These are phyloP conservation scores for Sanghuangporus sanghuang DNA, from an alignment of 1,284 basidiomycete genomes.

Conservation along the genomic window DNA sequence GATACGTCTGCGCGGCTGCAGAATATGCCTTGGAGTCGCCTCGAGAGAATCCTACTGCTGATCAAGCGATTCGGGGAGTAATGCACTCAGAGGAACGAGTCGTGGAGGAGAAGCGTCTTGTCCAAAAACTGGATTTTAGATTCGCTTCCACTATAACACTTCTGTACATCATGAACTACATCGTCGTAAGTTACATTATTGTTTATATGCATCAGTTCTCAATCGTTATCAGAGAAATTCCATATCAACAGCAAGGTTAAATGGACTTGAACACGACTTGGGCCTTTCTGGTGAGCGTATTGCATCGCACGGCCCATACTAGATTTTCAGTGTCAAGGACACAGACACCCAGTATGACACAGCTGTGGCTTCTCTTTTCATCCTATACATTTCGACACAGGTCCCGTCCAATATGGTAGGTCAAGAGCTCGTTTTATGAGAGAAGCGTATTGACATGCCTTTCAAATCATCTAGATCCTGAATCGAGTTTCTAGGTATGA, in stretches of 20 bases:
- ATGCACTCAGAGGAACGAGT: neutral
- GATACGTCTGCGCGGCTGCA: neutral
- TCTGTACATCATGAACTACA: constrained; percentile 66
- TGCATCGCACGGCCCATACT: neutral
- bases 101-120: constrained; percentile 36
- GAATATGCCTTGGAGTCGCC: neutral
- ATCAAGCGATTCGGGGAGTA: neutral
- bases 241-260: constrained; percentile 52
- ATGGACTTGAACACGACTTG: constrained; percentile 57
- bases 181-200: constrained; percentile 41
- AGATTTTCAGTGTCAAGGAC: constrained; percentile 21
- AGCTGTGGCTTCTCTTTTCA: constrained; percentile 54
- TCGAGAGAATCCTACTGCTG: neutral
- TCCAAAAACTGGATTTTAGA: constrained; percentile 52
- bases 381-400: constrained; percentile 55
- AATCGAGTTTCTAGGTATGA: constrained; percentile 46
- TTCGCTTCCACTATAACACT: constrained; percentile 55
- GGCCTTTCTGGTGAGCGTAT: constrained; percentile 37
- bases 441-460: too few relatives aligned
- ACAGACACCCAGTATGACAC: constrained; percentile 52
- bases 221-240: constrained; percentile 43
- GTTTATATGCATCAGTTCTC: neutral
- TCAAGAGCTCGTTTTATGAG: neutral
- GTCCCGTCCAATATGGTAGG: constrained; percentile 62
- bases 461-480: constrained; percentile 34